phyloP scores from a whole-genome alignment of 352 stramenopile species.

The Phytophthora constricta region DNA sequence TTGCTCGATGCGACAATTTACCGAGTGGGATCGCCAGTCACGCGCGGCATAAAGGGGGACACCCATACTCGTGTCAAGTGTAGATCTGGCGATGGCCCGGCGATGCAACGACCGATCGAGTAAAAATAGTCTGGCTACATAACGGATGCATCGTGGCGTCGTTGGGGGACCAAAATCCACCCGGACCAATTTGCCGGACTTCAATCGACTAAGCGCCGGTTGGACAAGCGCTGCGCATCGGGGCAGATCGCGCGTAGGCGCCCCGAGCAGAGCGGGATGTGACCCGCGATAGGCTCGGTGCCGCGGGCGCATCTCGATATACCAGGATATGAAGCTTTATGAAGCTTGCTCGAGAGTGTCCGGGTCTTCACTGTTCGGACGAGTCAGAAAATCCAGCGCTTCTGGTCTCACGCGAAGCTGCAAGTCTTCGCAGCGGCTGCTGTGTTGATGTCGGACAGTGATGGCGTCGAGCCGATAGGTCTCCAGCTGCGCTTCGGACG shows the following conservation, averaged over 20 bases:
- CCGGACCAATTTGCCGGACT: not conserved
- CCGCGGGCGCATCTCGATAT: too few relatives aligned
- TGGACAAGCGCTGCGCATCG: too few relatives aligned
- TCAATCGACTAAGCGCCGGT: not conserved
- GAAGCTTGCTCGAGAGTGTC: too few relatives aligned
- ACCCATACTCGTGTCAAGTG: not conserved
- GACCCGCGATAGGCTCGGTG: too few relatives aligned
- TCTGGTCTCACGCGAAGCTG: not conserved
- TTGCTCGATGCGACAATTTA: constrained; percentile 27
- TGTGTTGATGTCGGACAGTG: not conserved
- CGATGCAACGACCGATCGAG: constrained; percentile 1
- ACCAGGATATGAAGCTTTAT: too few relatives aligned
- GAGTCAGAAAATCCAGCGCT: not conserved
- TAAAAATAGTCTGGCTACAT: not conserved
- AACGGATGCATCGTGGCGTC: too few relatives aligned
- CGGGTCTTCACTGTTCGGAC: too few relatives aligned
- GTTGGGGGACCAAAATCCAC: not conserved
- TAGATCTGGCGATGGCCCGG: too few relatives aligned
- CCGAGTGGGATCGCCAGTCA: constrained; percentile 27
- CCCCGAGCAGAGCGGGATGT: too few relatives aligned
- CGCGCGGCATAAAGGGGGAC: too few relatives aligned
- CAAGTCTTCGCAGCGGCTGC: not conserved
- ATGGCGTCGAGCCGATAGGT: too few relatives aligned
- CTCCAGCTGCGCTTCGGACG: not conserved
- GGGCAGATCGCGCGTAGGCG: too few relatives aligned